Evolutionary conservation across 306 rosid species (phyloP).

Genomic region (Begonia peltatifolia): DNA sequence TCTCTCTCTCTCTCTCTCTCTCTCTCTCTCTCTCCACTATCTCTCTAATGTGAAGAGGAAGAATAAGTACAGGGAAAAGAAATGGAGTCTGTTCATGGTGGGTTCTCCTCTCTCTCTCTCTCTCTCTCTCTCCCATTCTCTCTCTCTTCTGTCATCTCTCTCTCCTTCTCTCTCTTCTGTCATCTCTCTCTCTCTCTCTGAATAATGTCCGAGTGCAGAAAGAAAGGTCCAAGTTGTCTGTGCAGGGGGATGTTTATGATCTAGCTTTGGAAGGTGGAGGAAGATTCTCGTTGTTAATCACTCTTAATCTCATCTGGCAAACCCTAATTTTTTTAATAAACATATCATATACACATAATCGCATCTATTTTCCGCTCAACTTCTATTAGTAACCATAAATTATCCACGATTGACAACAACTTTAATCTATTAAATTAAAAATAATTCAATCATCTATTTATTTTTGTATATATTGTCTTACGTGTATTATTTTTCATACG

Average conservation of each 20-base stretch:
- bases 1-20: too few species aligned
- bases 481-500: too few species aligned
- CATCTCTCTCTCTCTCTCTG: background rate
- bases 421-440: background rate
- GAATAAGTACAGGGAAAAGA: background rate
- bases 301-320: background rate
- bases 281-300: background rate
- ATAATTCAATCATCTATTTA: too few species aligned
- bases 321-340: background rate
- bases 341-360: background rate
- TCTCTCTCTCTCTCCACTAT: too few species aligned
- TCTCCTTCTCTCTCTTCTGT: background rate
- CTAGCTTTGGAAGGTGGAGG: background rate
- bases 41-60: background rate
- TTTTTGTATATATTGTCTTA: too few species aligned
- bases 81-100: background rate
- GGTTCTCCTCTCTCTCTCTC: background rate
- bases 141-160: background rate
- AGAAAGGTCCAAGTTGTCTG: background rate
- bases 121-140: background rate
- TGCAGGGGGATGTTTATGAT: background rate
- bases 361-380: background rate
- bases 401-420: too few species aligned
- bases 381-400: too few species aligned
- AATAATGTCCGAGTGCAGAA: background rate